Conservation (phyloP, 1,284 basidiomycete species). For the Sanghuangporus weigelae region DNA sequence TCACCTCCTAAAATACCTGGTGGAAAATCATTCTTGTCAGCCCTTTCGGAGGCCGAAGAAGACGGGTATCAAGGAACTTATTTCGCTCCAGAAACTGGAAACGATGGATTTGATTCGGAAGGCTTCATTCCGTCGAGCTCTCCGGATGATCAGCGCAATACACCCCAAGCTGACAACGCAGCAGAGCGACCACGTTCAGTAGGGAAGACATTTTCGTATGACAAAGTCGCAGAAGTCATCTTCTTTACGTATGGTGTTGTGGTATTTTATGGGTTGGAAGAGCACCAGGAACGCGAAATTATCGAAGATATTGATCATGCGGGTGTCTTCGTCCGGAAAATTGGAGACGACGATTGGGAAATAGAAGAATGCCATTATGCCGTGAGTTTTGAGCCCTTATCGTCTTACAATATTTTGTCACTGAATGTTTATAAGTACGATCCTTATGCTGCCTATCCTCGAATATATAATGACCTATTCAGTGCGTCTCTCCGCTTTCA, state of each 20-base stretch:
- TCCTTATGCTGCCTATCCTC: conserved; percentile 74
- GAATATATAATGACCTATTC: conserved; percentile 91
- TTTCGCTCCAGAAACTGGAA: conserved; percentile 7
- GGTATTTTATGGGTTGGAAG: conserved; percentile 83
- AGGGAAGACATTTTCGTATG: conserved; percentile 23
- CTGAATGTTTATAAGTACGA: conserved; percentile 60
- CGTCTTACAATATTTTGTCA: background rate
- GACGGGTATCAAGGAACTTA: conserved; percentile 16
- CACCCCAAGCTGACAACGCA: too few relatives aligned
- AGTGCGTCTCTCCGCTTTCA: conserved; percentile 41
- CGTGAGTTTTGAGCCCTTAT: conserved; percentile 36
- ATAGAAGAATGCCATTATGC: conserved; percentile 86
- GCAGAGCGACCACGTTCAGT: background rate
- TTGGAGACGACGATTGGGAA: conserved; percentile 76
- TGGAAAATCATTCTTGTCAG: conserved; percentile 56
- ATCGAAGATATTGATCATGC: conserved; percentile 79
- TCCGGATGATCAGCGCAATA: conserved; percentile 12
- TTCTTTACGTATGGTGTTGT: conserved; percentile 86
- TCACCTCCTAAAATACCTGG: conserved; percentile 55
- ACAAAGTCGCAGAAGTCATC: conserved; percentile 68
- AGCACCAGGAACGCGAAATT: conserved; percentile 71
- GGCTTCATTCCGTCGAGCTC: conserved; percentile 20
- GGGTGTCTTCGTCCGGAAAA: conserved; percentile 53
- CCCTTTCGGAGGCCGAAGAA: conserved; percentile 49
- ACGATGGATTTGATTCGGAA: conserved; percentile 9